These are phyloP conservation scores for Triadica sebifera DNA, from an alignment of 345 rosid genomes.

Conservation along the genomic window DNA sequence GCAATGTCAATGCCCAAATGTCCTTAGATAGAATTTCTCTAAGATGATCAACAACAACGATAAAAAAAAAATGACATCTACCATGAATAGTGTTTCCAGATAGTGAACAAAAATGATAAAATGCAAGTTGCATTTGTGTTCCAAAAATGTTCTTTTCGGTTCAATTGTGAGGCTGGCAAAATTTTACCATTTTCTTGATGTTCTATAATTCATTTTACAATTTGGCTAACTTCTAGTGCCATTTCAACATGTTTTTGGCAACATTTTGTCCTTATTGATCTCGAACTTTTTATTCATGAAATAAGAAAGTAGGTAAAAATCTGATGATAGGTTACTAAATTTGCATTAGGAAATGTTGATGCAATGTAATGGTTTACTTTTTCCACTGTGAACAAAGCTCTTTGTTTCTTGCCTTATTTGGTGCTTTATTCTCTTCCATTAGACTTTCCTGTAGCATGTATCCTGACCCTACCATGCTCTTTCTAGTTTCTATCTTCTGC, in stretches of 20 bases:
- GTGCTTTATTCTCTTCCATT: slow-evolving; percentile 13
- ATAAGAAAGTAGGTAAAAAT: not conserved
- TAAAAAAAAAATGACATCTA: not conserved
- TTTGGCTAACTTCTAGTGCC: not conserved
- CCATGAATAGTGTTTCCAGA: not conserved
- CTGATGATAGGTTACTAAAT: not conserved
- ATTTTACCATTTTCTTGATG: not conserved
- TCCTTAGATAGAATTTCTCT: not conserved
- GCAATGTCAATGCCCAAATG: slow-evolving; percentile 13
- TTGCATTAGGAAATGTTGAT: not conserved
- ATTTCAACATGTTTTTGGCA: not conserved
- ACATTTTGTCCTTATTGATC: not conserved
- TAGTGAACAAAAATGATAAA: not conserved
- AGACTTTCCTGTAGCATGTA: not conserved
- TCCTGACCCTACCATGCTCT: slow-evolving; percentile 11
- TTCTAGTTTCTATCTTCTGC: slow-evolving; percentile 67
- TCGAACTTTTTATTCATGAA: not conserved
- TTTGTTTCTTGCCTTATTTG: not conserved
- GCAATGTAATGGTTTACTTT: not conserved
- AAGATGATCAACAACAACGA: slow-evolving; percentile 5
- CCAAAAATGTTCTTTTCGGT: not conserved
- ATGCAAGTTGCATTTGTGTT: not conserved
- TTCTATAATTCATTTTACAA: not conserved
- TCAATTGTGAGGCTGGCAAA: too few species aligned
- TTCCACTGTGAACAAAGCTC: not conserved